Evolutionary conservation across 192 early-diverging fungal genomes (phyloP).

Genomic region (Entomortierella beljakovae): DNA sequence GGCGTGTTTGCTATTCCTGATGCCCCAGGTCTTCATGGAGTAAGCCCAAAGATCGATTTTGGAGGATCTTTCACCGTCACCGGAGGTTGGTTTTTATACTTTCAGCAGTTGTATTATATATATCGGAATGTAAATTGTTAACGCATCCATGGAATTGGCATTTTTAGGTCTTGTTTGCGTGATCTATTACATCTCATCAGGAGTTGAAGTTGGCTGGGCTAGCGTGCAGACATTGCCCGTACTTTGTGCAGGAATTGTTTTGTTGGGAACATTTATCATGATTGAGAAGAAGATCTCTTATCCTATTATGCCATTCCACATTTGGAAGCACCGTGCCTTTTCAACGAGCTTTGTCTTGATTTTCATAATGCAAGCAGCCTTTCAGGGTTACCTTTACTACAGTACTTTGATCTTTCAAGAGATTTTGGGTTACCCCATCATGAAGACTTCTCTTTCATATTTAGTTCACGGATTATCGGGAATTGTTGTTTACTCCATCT

Average conservation of each 20-base stretch:
- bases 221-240: slow-evolving; percentile 38
- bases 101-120: neutral
- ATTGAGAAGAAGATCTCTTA: slow-evolving; percentile 47
- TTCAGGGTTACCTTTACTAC: slow-evolving; percentile 58
- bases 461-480: slow-evolving; percentile 55
- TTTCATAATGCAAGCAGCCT: slow-evolving; percentile 52
- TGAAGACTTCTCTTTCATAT: slow-evolving; percentile 57
- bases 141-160: neutral
- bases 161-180: slow-evolving; percentile 35
- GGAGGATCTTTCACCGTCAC: slow-evolving; percentile 45
- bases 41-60: slow-evolving; percentile 51
- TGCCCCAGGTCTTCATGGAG: slow-evolving; percentile 25
- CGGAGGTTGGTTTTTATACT: slow-evolving; percentile 19
- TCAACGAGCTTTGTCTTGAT: slow-evolving; percentile 49
- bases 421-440: slow-evolving; percentile 49
- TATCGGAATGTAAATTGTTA: too few relatives aligned
- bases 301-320: slow-evolving; percentile 59
- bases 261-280: slow-evolving; percentile 51
- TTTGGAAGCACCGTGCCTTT: slow-evolving; percentile 61
- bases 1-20: slow-evolving; percentile 50
- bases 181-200: slow-evolving; percentile 54
- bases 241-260: slow-evolving; percentile 41
- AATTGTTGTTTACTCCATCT: slow-evolving; percentile 43
- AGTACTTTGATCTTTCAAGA: slow-evolving; percentile 64
- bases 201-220: slow-evolving; percentile 52